Percentiles rank a stretch among this genome's conserved stretches.
Conservation (phyloP, 352 stramenopile genomes). For the Thalassiosira delicatula region DNA sequence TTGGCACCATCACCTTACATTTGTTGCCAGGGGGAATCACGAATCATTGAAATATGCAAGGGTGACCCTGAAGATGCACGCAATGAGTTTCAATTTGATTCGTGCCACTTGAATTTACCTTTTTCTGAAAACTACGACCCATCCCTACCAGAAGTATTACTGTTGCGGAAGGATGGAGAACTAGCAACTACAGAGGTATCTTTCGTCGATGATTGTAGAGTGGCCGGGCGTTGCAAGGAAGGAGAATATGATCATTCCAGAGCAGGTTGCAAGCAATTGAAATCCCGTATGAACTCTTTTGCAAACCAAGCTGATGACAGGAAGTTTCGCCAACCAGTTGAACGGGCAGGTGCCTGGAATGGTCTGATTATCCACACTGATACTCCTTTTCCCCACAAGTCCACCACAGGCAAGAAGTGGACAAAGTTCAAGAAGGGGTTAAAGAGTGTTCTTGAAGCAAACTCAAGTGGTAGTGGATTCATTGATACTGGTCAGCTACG, state of each 20-base stretch:
- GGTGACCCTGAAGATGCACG: constrained; percentile 4
- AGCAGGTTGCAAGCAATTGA: neutral
- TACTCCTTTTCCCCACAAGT: constrained; percentile 37
- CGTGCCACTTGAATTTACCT: constrained; percentile 24
- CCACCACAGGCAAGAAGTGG: constrained; percentile 52
- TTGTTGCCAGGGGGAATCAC: constrained; percentile 19
- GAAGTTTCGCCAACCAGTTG: constrained; percentile 33
- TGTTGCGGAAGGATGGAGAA: constrained; percentile 39
- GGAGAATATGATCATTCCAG: neutral
- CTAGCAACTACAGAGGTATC: constrained; percentile 12
- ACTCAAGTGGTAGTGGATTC: neutral
- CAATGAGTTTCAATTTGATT: constrained; percentile 37
- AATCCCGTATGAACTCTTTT: constrained; percentile 33
- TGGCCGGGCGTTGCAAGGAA: neutral
- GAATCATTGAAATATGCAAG: constrained; percentile 37
- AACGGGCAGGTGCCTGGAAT: constrained; percentile 54
- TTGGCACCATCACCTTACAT: constrained; percentile 29
- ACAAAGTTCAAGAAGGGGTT: constrained; percentile 24
- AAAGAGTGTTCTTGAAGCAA: neutral
- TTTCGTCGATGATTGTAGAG: constrained; percentile 3
- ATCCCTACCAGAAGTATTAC: constrained; percentile 34
- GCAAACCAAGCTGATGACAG: constrained; percentile 30
- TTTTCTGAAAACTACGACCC: constrained; percentile 5
- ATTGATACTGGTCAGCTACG: neutral
- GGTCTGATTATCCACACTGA: constrained; percentile 32